These are phyloP conservation scores for Argentina anserina DNA, from an alignment of 306 rosid species.

Conservation along the genomic window DNA sequence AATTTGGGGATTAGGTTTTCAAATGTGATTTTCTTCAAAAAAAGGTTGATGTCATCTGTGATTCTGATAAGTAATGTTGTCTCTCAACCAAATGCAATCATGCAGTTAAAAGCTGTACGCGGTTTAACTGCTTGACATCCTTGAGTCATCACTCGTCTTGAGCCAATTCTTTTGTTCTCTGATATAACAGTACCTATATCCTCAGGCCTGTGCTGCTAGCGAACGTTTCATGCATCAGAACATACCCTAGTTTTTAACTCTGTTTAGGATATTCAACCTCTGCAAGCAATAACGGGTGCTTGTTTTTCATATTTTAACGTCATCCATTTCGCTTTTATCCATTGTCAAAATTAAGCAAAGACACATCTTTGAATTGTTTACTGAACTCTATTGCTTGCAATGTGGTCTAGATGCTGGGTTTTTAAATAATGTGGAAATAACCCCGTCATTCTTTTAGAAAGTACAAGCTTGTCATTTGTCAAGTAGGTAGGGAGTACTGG, in stretches of 20 bases:
- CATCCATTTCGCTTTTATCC: not conserved
- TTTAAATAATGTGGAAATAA: not conserved
- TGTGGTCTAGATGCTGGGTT: not conserved
- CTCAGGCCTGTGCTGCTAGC: not conserved
- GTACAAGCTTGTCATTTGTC: not conserved
- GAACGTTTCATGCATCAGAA: not conserved
- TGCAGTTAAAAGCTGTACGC: not conserved
- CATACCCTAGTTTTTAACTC: not conserved
- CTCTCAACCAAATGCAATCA: not conserved
- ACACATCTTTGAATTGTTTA: not conserved
- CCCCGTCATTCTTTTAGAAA: not conserved
- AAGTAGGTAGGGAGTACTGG: not conserved
- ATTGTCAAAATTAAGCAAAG: not conserved
- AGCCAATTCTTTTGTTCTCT: not conserved
- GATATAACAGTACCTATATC: not conserved
- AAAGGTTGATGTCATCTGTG: not conserved
- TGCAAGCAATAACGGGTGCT: not conserved
- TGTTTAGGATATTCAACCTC: not conserved
- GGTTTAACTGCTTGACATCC: not conserved
- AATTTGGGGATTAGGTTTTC: not conserved
- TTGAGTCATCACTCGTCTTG: not conserved
- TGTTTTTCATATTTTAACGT: not conserved
- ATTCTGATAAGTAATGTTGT: not conserved
- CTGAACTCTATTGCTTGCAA: not conserved
- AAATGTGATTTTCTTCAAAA: too few relatives aligned